phyloP scores from a whole-genome alignment of 345 rosid species.

The Citrus unshiu region DNA sequence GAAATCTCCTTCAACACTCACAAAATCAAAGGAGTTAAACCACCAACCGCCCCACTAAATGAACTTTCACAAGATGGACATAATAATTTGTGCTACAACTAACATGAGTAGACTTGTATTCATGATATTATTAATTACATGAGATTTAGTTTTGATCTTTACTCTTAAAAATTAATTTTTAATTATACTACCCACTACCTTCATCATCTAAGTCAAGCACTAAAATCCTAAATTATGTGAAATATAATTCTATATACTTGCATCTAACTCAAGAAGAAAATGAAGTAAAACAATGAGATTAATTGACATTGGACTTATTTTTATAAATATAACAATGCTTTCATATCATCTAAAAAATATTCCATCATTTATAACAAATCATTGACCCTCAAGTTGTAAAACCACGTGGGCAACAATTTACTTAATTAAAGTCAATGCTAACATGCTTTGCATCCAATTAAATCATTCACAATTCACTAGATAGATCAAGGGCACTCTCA shows the following conservation, averaged over 20 bases:
- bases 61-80: not conserved
- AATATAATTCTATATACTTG: not conserved
- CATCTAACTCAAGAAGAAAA: not conserved
- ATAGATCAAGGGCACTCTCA: not conserved
- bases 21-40: not conserved
- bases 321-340: not conserved
- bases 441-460: not conserved
- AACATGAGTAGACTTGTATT: not conserved
- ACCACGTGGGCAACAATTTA: not conserved
- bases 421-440: conserved; percentile 6
- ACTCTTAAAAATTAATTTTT: not conserved
- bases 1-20: too few relatives aligned
- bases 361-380: not conserved
- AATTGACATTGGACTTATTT: not conserved
- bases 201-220: not conserved
- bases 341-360: not conserved
- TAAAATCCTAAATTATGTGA: not conserved
- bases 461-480: not conserved
- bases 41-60: not conserved
- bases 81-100: not conserved
- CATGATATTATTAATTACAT: not conserved
- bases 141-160: not conserved
- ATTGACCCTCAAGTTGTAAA: not conserved
- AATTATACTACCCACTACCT: not conserved
- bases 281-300: not conserved